Percentiles rank a stretch among this genome's conserved stretches.
Conservation (phyloP, 345 rosid genomes). For the Brassica nigra region DNA sequence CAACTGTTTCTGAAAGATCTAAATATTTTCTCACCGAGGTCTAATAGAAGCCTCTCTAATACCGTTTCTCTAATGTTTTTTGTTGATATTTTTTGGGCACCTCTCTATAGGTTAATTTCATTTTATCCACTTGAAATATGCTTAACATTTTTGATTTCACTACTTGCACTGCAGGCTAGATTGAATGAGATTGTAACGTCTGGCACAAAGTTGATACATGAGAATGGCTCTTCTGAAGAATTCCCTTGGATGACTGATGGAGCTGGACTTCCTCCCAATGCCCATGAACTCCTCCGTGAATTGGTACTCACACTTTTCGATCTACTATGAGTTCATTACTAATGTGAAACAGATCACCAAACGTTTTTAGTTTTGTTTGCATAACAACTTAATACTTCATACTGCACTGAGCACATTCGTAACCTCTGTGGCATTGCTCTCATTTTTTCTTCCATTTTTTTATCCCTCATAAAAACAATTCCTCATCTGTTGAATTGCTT, state of each 20-base stretch:
- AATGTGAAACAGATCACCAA: conserved; percentile 2
- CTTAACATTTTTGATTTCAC: conserved; percentile 1
- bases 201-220: conserved; percentile 48
- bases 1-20: conserved; percentile 3
- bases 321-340: conserved; percentile 6
- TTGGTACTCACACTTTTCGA: conserved; percentile 53
- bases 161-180: conserved; percentile 63
- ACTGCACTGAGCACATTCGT: neutral
- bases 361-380: conserved; percentile 7
- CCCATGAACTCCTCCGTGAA: conserved; percentile 74
- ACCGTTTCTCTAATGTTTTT: neutral
- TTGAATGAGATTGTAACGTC: conserved; percentile 82
- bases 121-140: neutral
- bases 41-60: neutral
- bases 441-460: neutral
- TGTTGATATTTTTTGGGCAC: neutral
- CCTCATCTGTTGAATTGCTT: conserved; percentile 16
- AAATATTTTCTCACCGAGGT: neutral
- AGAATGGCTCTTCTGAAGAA: conserved; percentile 54
- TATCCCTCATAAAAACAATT: too few species aligned
- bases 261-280: conserved; percentile 91
- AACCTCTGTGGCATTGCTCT: conserved; percentile 9
- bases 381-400: neutral
- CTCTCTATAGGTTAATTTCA: neutral
- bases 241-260: conserved; percentile 98